These are phyloP conservation scores for Citrus reticulata DNA, from an alignment of 345 rosid genomes.

Conservation along the genomic window DNA sequence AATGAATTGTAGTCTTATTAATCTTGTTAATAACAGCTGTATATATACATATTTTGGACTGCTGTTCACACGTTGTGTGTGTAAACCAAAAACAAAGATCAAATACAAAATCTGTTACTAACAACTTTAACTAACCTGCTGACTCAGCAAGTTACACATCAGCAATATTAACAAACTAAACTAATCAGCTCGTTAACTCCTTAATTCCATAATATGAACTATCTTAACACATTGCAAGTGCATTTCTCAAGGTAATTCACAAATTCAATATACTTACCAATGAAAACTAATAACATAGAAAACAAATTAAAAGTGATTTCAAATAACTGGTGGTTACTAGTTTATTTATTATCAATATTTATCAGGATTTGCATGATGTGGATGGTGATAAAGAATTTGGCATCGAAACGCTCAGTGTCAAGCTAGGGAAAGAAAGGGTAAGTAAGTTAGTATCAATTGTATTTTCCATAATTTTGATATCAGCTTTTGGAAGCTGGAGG, in stretches of 20 bases:
- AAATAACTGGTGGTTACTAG: neutral
- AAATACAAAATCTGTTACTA: no score
- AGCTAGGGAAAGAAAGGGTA: conserved; percentile 26
- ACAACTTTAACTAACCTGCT: no score
- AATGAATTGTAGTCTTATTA: no score
- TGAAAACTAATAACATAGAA: neutral
- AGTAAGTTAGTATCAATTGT: neutral
- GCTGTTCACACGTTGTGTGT: no score
- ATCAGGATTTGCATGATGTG: conserved; percentile 37
- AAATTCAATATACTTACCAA: neutral
- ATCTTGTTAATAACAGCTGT: no score
- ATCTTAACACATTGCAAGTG: no score
- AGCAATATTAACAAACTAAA: no score
- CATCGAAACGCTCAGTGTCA: conserved; percentile 23
- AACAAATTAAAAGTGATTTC: neutral
- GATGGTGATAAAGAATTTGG: conserved; percentile 33
- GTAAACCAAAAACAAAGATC: no score
- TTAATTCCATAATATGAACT: no score
- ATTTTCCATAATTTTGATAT: neutral
- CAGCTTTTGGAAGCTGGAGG: neutral
- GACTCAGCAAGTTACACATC: no score
- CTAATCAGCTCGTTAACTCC: no score
- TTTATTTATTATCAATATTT: neutral
- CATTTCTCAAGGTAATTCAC: conserved; percentile 28
- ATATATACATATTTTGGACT: no score